phyloP scores from a whole-genome alignment of 2,329 filamentous ascomycete species.

The Colletotrichum sp. region DNA sequence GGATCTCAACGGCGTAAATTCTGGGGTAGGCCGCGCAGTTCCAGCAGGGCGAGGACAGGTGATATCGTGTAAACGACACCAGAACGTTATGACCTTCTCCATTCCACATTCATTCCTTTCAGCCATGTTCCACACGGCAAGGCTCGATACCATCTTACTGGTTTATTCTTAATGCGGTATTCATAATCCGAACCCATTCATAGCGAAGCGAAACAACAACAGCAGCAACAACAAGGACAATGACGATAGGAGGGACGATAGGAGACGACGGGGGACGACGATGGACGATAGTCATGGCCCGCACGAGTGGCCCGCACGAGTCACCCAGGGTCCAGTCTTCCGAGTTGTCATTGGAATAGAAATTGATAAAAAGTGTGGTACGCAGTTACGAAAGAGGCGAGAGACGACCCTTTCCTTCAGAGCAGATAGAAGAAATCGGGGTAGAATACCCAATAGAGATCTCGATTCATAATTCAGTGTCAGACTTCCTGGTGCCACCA shows the following conservation, averaged over 20 bases:
- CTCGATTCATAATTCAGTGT: neutral
- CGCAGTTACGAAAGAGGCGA: neutral
- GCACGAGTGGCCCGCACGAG: no score
- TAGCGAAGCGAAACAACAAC: neutral
- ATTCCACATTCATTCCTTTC: neutral
- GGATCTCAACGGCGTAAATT: slow-evolving; percentile 10
- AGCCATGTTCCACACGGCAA: neutral
- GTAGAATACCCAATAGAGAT: slow-evolving; percentile 20
- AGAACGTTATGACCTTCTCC: neutral
- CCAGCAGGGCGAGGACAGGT: neutral
- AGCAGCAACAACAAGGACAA: neutral
- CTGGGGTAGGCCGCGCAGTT: slow-evolving; percentile 11
- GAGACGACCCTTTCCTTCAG: neutral
- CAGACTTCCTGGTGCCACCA: neutral
- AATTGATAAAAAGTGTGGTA: neutral
- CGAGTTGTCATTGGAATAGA: neutral
- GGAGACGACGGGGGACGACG: neutral
- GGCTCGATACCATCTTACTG: neutral
- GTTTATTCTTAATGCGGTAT: slow-evolving; percentile 3
- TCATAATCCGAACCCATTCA: neutral
- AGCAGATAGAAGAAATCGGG: slow-evolving; percentile 6
- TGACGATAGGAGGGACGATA: neutral
- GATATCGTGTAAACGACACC: slow-evolving; percentile 7
- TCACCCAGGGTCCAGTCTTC: neutral
- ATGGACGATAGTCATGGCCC: neutral